phyloP scores from a whole-genome alignment of 2,329 filamentous ascomycete species.

The Alternaria conjuncta region DNA sequence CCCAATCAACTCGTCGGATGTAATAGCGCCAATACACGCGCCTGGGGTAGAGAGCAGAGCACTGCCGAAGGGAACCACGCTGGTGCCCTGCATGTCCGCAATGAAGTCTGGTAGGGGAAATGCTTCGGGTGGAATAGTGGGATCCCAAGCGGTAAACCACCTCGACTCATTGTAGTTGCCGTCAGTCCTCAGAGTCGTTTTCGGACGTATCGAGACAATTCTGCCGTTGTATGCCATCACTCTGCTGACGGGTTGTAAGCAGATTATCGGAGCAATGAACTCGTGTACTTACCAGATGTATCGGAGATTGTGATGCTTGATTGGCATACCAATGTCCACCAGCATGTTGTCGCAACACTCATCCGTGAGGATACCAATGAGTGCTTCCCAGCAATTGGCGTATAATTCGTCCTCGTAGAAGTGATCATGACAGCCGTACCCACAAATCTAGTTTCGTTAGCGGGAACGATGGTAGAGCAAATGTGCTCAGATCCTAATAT shows the following conservation, averaged over 20 bases:
- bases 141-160: conserved; percentile 41
- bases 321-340: conserved; percentile 41
- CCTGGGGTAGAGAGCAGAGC: not conserved
- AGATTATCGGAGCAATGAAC: accelerated
- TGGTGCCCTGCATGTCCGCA: conserved; percentile 61
- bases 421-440: conserved; percentile 57
- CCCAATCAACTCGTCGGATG: not conserved
- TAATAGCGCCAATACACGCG: not conserved
- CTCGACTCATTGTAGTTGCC: conserved; percentile 60
- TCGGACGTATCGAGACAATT: conserved; percentile 75
- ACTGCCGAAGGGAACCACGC: conserved; percentile 50
- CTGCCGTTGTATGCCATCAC: conserved; percentile 69
- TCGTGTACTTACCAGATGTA: conserved; percentile 53
- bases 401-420: conserved; percentile 52
- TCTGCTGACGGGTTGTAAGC: conserved; percentile 52
- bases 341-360: conserved; percentile 66
- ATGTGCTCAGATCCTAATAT: not conserved
- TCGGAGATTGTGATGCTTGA: conserved; percentile 66
- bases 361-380: conserved; percentile 67
- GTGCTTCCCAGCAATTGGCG: conserved; percentile 58
- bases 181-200: conserved; percentile 74
- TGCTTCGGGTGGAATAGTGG: not conserved
- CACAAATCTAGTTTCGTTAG: not conserved
- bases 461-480: conserved; percentile 43
- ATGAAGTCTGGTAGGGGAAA: not conserved